Evolutionary conservation across 768 basidiomycete genomes (phyloP).

Genomic region (Flagelloscypha sp.): DNA sequence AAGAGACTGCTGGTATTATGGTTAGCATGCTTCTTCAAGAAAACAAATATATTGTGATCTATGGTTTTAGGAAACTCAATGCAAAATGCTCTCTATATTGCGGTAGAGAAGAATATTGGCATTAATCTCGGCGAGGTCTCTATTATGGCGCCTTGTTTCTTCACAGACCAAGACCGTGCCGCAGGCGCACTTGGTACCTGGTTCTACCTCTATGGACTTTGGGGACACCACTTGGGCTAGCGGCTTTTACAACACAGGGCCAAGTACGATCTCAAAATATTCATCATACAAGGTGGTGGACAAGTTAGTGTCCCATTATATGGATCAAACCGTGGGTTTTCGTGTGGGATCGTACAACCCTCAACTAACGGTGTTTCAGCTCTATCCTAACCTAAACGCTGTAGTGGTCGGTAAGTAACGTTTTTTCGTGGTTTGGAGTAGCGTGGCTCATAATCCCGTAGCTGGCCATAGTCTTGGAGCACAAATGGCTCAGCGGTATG

Average conservation of each 20-base stretch:
- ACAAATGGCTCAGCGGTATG: constrained; percentile 3
- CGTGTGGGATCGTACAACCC: no score
- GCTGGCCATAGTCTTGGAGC: constrained; percentile 2
- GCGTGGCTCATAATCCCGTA: no score
- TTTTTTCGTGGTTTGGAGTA: no score
- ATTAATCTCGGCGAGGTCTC: constrained; percentile 2
- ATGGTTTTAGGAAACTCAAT: background rate
- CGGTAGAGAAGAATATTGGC: background rate
- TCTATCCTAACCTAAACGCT: constrained; percentile 3
- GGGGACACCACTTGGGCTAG: constrained; percentile 4
- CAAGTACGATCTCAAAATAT: background rate
- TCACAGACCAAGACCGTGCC: background rate
- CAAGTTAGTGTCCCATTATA: constrained; percentile 2
- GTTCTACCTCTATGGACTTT: background rate
- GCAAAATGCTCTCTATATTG: constrained; percentile 3
- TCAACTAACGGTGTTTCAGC: no score
- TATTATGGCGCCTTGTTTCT: constrained; percentile 4
- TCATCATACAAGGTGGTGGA: constrained; percentile 1
- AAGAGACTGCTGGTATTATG: constrained; percentile 4
- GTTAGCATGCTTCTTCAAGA: no score
- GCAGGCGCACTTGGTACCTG: background rate
- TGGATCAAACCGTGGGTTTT: no score
- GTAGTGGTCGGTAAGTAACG: no score
- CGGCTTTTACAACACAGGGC: constrained; percentile 1
- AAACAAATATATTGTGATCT: background rate